A percentile compares a stretch with the other conserved stretches of the same genome.
phyloP scores from a whole-genome alignment of 805 yeast genomes.

The Nakazawaea anatomiae region DNA sequence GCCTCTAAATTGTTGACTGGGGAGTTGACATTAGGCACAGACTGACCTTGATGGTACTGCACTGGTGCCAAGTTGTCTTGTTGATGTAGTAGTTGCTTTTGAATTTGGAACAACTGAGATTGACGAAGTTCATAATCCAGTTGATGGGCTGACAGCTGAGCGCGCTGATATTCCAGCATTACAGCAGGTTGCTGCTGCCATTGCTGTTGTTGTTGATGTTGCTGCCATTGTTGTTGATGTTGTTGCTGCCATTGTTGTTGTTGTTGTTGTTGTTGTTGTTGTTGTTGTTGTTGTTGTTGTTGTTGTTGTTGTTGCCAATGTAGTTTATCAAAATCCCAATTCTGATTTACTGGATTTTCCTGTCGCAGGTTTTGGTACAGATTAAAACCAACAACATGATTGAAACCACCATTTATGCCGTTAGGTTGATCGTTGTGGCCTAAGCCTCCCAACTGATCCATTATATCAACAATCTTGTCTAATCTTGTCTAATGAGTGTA shows the following conservation, averaged over 20 bases:
- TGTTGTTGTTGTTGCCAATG: background rate
- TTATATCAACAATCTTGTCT: too few species aligned
- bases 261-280: background rate
- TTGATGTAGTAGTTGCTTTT: background rate
- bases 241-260: background rate
- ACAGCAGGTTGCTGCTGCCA: background rate
- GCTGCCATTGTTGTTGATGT: background rate
- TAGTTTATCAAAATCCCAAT: too few species aligned
- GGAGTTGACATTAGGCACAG: too few species aligned
- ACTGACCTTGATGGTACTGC: too few species aligned
- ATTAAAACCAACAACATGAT: background rate
- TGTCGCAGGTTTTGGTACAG: background rate
- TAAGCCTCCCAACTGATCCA: background rate
- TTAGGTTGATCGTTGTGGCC: background rate
- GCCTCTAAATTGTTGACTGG: too few species aligned
- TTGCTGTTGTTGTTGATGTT: conserved; percentile 6
- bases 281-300: background rate
- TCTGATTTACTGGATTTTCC: background rate
- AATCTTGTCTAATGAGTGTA: background rate
- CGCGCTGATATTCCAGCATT: background rate
- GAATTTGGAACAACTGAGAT: background rate
- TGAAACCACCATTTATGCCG: background rate
- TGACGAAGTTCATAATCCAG: background rate
- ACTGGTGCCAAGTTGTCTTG: background rate
- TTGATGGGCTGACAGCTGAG: background rate